Percentiles rank a stretch among this genome's conserved stretches.
Conservation (phyloP, 108 stramenopile genomes). For the Discostella stelligeroides region DNA sequence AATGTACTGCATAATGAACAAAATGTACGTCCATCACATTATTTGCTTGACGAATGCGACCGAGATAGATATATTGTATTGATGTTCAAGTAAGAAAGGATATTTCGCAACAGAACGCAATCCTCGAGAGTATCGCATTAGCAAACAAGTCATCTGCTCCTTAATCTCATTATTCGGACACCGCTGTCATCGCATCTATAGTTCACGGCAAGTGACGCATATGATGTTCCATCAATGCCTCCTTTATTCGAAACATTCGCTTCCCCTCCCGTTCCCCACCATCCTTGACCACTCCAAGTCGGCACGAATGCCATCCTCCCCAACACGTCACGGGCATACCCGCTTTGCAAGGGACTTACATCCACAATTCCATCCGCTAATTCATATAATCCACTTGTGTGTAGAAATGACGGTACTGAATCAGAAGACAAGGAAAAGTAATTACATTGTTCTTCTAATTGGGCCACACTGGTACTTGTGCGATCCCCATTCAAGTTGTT, state of each 20-base stretch:
- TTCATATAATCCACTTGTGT: conserved; percentile 67
- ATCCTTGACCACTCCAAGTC: conserved; percentile 48
- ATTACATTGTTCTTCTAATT: conserved; percentile 37
- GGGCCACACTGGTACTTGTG: background rate
- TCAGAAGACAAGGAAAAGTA: conserved; percentile 12
- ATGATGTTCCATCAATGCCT: conserved; percentile 12
- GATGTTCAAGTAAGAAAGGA: too few relatives aligned
- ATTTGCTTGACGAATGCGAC: too few relatives aligned
- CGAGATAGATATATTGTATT: too few relatives aligned
- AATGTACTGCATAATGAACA: too few relatives aligned
- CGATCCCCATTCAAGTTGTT: background rate
- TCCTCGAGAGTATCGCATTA: background rate
- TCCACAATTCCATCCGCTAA: conserved; percentile 81
- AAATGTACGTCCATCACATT: too few relatives aligned
- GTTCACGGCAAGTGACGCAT: conserved; percentile 41
- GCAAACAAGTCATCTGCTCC: conserved; percentile 12
- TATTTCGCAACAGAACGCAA: too few relatives aligned
- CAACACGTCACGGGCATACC: conserved; percentile 78
- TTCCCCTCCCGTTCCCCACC: conserved; percentile 39
- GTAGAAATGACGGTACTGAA: conserved; percentile 36
- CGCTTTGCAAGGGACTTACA: conserved; percentile 75
- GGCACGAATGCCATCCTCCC: conserved; percentile 60
- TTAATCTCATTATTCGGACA: conserved; percentile 42
- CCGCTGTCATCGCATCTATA: conserved; percentile 47
- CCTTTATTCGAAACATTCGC: conserved; percentile 1